Base-by-base conservation (phyloP, 2,329 filamentous ascomycete genomes). In the Pyrenophora seminiperda region DNA sequence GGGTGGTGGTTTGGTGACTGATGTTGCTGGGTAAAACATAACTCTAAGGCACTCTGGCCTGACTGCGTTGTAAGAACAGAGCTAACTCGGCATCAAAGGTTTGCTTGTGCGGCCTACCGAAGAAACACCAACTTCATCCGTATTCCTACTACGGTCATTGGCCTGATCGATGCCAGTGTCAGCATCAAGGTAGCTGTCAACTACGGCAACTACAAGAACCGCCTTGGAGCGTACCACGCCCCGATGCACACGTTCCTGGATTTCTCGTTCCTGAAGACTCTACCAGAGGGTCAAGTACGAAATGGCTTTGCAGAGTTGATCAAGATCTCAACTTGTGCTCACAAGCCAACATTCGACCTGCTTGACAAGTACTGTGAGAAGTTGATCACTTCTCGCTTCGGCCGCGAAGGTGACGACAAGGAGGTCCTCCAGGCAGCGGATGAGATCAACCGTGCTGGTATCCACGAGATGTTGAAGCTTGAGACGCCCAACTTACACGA, bases 121-220 rank as follows among this genome's bases (percentile, higher is more conserved):
- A 79, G 87, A 61, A 89, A 83, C 73, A 89, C 87, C 34, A 88
- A 88, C 73, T 90, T 81, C 75, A 88, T 90, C 66, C 84, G 87
- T 39, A 81, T 90, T 7, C 87, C 87, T 1, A 90, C 87, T 0
- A 90, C 87, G 1, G 84, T 90, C 56, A 89, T 90, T 64, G 87
- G 87, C 7, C 77, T 90, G 39, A 90, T 90, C 53, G 87, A 90
- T 65, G 87, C 87, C 3, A 88, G 85, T 14, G 87, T 90, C 41
- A 87, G 83, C 29, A 90, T 90, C 77, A 89, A 90, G 68, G 87
- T 90, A n/a, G 87, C 85, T 10, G 86, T 90, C 63, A 90, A 90
- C 76, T 89, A 89, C 63, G 86, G 85, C 67, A 83, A 85, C 69
- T 88, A 89, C 77, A 90, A 90, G 79, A 90, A 90, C 74, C 79